phyloP scores from a whole-genome alignment of 495 filamentous ascomycete genomes.

The Astrocystis sublimbata region DNA sequence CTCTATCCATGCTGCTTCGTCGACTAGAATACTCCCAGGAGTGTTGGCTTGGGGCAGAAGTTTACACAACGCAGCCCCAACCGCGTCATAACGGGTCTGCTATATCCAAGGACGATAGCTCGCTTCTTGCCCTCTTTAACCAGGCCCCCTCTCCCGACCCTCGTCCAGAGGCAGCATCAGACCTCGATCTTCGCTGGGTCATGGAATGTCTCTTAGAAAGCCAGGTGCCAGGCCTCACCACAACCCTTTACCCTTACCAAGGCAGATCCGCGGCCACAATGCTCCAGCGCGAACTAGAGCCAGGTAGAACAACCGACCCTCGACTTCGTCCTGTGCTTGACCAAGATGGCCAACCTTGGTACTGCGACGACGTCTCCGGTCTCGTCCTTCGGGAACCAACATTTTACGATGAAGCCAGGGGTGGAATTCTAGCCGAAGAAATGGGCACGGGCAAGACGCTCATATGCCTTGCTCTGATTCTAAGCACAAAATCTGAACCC shows the following conservation, averaged over 20 bases:
- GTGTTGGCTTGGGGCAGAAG: conserved; percentile 56
- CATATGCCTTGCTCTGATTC: conserved; percentile 78
- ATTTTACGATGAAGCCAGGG: conserved; percentile 72
- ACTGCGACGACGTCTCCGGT: conserved; percentile 67
- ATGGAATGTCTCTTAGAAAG: conserved; percentile 63
- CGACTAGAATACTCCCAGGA: conserved; percentile 56
- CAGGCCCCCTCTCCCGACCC: conserved; percentile 73
- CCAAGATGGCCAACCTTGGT: conserved; percentile 65
- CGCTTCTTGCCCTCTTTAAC: conserved; percentile 86
- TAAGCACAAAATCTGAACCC: conserved; percentile 74
- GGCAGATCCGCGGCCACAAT: conserved; percentile 79
- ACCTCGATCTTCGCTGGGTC: conserved; percentile 58
- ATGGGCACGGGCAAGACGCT: conserved; percentile 84
- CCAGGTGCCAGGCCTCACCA: conserved; percentile 62
- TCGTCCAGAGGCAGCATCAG: conserved; percentile 48
- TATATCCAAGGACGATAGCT: conserved; percentile 48
- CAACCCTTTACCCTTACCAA: conserved; percentile 75
- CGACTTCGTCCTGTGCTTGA: conserved; percentile 59
- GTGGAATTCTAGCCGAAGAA: conserved; percentile 75
- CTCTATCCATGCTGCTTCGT: conserved; percentile 53
- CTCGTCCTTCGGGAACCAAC: conserved; percentile 61
- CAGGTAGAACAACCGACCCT: conserved; percentile 68
- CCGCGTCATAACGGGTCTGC: background rate
- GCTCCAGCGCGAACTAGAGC: conserved; percentile 76
- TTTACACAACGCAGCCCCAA: conserved; percentile 4